Percentiles rank a stretch among this genome's conserved stretches.
Conservation (phyloP, 106 monocot genomes). For the Posidonia australis region DNA sequence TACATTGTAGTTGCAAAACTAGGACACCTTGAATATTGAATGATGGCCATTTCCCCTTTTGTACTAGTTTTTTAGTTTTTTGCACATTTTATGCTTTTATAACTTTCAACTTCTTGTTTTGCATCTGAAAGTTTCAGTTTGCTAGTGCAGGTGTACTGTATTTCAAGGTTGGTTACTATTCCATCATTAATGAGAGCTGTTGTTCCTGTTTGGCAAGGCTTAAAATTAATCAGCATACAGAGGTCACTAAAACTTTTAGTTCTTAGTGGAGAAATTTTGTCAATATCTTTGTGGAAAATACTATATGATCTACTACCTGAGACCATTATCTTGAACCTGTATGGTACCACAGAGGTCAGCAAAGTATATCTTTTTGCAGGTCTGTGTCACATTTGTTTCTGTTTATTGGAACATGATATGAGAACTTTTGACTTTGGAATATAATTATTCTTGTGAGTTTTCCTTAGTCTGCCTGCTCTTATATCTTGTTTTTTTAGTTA, state of each 20-base stretch:
- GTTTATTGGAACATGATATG: neutral
- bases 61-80: neutral
- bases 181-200: constrained; percentile 57
- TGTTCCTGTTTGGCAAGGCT: constrained; percentile 32
- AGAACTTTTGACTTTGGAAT: neutral
- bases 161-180: constrained; percentile 66
- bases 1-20: no score
- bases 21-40: no score
- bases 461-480: neutral
- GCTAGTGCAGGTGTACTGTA: constrained; percentile 50
- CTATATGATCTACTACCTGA: constrained; percentile 48
- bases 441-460: neutral
- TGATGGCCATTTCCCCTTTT: neutral
- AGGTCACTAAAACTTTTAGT: constrained; percentile 60
- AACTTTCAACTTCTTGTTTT: neutral
- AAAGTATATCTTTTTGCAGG: constrained; percentile 16
- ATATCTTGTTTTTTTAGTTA: neutral
- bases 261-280: constrained; percentile 72
- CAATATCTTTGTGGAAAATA: constrained; percentile 60
- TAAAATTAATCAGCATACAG: constrained; percentile 9
- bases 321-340: constrained; percentile 73
- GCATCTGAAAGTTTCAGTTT: constrained; percentile 4
- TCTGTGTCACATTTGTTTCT: constrained; percentile 16
- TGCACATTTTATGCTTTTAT: neutral
- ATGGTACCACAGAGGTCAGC: constrained; percentile 96